A percentile compares a stretch with the other conserved stretches of the same genome.
Evolutionary conservation across 805 yeast species (phyloP).

Genomic region (Kockiozyma suomiensis): DNA sequence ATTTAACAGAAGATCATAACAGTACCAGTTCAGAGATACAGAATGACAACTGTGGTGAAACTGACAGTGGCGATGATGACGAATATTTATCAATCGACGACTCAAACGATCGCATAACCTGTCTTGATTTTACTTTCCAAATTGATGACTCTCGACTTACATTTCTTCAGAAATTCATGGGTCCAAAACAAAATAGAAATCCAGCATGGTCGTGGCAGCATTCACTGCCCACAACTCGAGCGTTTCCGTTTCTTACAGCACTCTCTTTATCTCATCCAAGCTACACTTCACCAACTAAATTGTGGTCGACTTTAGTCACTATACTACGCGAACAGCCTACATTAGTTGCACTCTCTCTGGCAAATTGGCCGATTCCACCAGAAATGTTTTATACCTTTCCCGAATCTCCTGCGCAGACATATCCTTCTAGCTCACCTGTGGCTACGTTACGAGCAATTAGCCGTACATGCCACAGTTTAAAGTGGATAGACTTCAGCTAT

Average conservation of each 20-base stretch:
- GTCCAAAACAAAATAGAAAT: conserved; percentile 77
- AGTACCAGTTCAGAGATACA: neutral
- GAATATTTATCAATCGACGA: conserved; percentile 19
- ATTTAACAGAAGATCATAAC: neutral
- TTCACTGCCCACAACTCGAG: conserved; percentile 78
- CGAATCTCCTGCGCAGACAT: conserved; percentile 21
- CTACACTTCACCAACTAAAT: conserved; percentile 26
- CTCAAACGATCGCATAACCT: conserved; percentile 27
- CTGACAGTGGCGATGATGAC: conserved; percentile 1
- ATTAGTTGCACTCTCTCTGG: conserved; percentile 24
- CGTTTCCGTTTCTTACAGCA: conserved; percentile 29
- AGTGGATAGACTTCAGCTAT: conserved; percentile 31
- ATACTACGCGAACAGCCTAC: conserved; percentile 21
- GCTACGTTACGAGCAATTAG: conserved; percentile 23
- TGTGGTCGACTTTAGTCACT: conserved; percentile 30
- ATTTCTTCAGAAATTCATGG: conserved; percentile 45
- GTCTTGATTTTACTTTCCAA: conserved; percentile 29
- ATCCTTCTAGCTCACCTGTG: conserved; percentile 18
- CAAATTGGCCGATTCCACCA: conserved; percentile 35
- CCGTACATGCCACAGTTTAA: conserved; percentile 12
- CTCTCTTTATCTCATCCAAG: conserved; percentile 32
- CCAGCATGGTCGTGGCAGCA: conserved; percentile 83
- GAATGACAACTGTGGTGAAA: neutral
- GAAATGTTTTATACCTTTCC: conserved; percentile 29
- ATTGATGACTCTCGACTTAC: conserved; percentile 23